A percentile compares a stretch with the other conserved stretches of the same genome.
Evolutionary conservation across 2,329 filamentous ascomycete genomes (phyloP).

Genomic region (Cladophialophora chaetospira): DNA sequence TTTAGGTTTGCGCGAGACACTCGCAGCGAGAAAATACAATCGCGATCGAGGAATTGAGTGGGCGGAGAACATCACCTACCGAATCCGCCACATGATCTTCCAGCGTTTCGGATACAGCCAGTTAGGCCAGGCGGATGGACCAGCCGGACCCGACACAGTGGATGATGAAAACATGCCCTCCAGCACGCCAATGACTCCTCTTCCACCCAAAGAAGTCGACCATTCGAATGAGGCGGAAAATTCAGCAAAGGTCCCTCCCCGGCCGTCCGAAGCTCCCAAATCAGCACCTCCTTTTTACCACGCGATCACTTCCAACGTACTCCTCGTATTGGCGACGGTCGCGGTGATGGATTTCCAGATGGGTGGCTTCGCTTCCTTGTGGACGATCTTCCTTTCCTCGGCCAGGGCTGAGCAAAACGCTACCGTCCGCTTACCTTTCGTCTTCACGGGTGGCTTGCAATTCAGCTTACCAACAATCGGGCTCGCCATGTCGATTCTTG

Average conservation of each 20-base stretch:
- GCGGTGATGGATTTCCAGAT: slow-evolving; percentile 75
- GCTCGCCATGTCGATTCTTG: slow-evolving; percentile 73
- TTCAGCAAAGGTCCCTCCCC: neutral
- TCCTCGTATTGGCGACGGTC: slow-evolving; percentile 62
- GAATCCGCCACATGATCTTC: slow-evolving; percentile 22
- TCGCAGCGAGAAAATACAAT: slow-evolving; percentile 35
- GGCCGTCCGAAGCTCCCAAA: slow-evolving; percentile 4
- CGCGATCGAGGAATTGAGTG: slow-evolving; percentile 26
- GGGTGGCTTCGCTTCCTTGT: slow-evolving; percentile 71
- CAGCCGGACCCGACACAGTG: slow-evolving; percentile 14
- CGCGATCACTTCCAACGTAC: slow-evolving; percentile 59
- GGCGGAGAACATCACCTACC: slow-evolving; percentile 27
- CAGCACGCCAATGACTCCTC: slow-evolving; percentile 19
- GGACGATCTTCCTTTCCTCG: slow-evolving; percentile 76
- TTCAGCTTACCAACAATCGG: slow-evolving; percentile 71
- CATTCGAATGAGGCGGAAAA: slow-evolving; percentile 40
- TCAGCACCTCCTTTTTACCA: slow-evolving; percentile 45
- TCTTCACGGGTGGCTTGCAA: slow-evolving; percentile 71
- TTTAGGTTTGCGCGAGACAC: slow-evolving; percentile 63
- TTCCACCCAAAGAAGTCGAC: slow-evolving; percentile 24
- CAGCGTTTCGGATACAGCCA: slow-evolving; percentile 27
- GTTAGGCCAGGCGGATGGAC: slow-evolving; percentile 16
- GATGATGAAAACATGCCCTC: slow-evolving; percentile 22
- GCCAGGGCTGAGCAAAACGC: slow-evolving; percentile 47
- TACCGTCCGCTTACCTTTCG: slow-evolving; percentile 52